A percentile compares a stretch with the other conserved stretches of the same genome.
Conservation (phyloP, 2,329 filamentous ascomycete genomes). For the Xenosphaeropsis pyriputrescens region DNA sequence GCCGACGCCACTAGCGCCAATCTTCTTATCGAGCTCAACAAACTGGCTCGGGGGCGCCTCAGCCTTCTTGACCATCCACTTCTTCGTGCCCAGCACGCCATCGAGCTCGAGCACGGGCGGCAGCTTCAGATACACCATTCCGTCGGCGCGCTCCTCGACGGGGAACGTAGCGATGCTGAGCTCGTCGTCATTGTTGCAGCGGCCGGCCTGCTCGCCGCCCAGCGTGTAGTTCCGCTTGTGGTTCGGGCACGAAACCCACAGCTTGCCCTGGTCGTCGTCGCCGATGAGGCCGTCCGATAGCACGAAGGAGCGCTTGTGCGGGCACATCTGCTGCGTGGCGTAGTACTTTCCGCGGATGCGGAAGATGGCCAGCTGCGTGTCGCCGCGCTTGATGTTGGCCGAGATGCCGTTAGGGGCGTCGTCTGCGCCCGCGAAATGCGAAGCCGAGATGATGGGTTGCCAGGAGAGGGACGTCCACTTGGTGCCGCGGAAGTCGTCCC, state of each 20-base stretch:
- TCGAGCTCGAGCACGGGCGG: constrained; percentile 74
- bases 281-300: constrained; percentile 76
- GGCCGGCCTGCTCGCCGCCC: constrained; percentile 45
- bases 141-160: constrained; percentile 60
- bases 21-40: constrained; percentile 17
- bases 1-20: constrained; percentile 11
- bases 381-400: constrained; percentile 68
- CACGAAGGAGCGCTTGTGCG: constrained; percentile 83
- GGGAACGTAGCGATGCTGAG: constrained; percentile 75
- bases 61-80: constrained; percentile 64
- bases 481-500: constrained; percentile 56
- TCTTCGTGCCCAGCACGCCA: constrained; percentile 58
- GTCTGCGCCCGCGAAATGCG: constrained; percentile 50
- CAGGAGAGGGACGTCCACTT: constrained; percentile 55
- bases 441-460: constrained; percentile 64
- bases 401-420: constrained; percentile 58
- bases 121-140: constrained; percentile 65
- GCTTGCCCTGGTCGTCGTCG: constrained; percentile 33
- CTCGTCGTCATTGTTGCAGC: constrained; percentile 58
- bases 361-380: constrained; percentile 82
- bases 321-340: constrained; percentile 88
- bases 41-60: constrained; percentile 31
- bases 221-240: constrained; percentile 87
- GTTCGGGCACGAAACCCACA: constrained; percentile 79
- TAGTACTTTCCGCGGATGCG: constrained; percentile 70